Evolutionary conservation across 192 early-diverging fungal genomes (phyloP).

Genomic region (Backusella psychrophila): DNA sequence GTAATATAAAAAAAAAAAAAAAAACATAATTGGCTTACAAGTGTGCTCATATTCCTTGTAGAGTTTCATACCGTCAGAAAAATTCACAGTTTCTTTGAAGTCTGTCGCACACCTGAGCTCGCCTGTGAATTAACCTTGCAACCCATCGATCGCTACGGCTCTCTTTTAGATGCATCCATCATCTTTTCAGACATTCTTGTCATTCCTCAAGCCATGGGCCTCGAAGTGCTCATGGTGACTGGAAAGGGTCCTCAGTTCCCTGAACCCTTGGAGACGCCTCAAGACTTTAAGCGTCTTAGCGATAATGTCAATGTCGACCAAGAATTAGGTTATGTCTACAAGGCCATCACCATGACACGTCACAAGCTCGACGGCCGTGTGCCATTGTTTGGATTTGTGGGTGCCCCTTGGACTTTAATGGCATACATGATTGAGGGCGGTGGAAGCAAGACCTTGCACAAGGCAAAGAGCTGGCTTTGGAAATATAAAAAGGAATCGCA

Average conservation of each 20-base stretch:
- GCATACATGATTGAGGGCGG: constrained; percentile 99
- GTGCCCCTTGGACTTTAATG: constrained; percentile 98
- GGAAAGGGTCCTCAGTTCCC: constrained; percentile 91
- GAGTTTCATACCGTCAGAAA: constrained; percentile 87
- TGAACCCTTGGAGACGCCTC: constrained; percentile 69
- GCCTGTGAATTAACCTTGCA: constrained; percentile 95
- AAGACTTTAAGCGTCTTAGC: constrained; percentile 65
- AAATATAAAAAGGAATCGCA: constrained; percentile 73
- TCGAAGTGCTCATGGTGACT: constrained; percentile 92
- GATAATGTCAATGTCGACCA: constrained; percentile 67
- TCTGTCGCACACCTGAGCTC: constrained; percentile 90
- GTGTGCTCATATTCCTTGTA: constrained; percentile 16
- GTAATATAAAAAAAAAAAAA: too few relatives aligned
- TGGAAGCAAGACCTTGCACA: constrained; percentile 85
- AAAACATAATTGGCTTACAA: too few relatives aligned
- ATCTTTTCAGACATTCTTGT: constrained; percentile 99
- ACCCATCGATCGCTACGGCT: constrained; percentile 90
- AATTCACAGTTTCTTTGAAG: constrained; percentile 90
- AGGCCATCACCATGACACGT: constrained; percentile 92
- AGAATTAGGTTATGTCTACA: constrained; percentile 87
- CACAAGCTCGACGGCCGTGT: constrained; percentile 79
- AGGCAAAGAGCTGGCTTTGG: constrained; percentile 92
- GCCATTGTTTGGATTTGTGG: constrained; percentile 94
- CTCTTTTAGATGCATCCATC: constrained; percentile 92
- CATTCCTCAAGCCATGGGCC: constrained; percentile 94